Percentiles rank a stretch among this genome's conserved stretches.
phyloP scores from a whole-genome alignment of 2,329 filamentous ascomycete genomes.

The Botrytis byssoidea region DNA sequence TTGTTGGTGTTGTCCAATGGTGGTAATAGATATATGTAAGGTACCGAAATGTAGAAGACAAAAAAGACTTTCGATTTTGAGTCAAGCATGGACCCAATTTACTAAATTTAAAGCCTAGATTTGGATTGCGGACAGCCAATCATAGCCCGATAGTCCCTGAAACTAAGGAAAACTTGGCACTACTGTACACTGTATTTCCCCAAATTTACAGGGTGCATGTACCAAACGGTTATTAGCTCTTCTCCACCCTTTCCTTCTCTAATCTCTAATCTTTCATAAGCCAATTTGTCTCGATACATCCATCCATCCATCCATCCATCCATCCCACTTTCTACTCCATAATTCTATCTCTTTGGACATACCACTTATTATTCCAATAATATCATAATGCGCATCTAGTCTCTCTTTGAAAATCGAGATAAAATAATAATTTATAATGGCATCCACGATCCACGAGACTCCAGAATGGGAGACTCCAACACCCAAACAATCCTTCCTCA shows the following conservation, averaged over 20 bases:
- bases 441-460: conserved; percentile 26
- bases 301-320: neutral
- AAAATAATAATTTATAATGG: conserved; percentile 20
- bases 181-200: neutral
- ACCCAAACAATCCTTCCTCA: conserved; percentile 22
- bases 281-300: conserved; percentile 5
- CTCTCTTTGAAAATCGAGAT: neutral
- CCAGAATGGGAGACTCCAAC: conserved; percentile 34
- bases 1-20: neutral
- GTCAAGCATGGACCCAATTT: neutral
- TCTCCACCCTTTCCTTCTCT: neutral
- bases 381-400: neutral
- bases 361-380: neutral
- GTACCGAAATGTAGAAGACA: neutral
- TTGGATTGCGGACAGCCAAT: neutral
- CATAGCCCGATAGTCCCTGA: neutral
- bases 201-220: conserved; percentile 2
- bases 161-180: neutral
- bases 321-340: neutral
- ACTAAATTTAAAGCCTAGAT: neutral
- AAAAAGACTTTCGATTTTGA: neutral
- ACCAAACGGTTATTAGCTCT: neutral
- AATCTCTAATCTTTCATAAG: neutral
- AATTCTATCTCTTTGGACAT: neutral
- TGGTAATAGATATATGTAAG: neutral